These are phyloP conservation scores for Trapa bicornis DNA, from an alignment of 345 rosid species.

Conservation along the genomic window DNA sequence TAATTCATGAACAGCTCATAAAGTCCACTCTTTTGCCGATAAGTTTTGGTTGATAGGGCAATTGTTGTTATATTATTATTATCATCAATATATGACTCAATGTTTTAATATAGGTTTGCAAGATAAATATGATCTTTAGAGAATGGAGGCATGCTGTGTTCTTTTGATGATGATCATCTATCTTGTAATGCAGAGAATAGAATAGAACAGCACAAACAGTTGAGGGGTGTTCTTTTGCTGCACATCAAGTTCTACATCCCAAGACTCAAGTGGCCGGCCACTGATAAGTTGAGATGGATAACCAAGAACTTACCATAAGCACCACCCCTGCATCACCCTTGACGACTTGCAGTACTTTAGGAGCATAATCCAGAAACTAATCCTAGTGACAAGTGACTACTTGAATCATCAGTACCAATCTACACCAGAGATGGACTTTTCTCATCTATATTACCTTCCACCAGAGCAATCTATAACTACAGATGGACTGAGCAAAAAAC, in stretches of 20 bases:
- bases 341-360: neutral
- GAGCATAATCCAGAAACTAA: neutral
- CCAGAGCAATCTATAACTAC: neutral
- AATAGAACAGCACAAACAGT: neutral
- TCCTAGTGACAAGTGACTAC: neutral
- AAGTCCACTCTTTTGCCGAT: too few species aligned
- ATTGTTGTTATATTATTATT: too few species aligned
- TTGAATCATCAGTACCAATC: neutral
- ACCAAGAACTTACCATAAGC: neutral
- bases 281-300: neutral
- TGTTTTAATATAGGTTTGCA: too few species aligned
- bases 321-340: neutral
- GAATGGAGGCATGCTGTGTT: conserved; percentile 10
- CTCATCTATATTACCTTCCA: neutral
- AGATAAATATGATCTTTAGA: too few species aligned
- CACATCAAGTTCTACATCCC: neutral
- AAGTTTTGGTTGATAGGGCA: too few species aligned
- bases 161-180: conserved; percentile 38
- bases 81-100: too few species aligned
- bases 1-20: too few species aligned
- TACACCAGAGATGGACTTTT: neutral
- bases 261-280: neutral
- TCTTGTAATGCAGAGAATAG: conserved; percentile 7
- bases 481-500: neutral
- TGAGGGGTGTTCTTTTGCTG: neutral